These are phyloP conservation scores for Penicillium waksmanii DNA, from an alignment of 495 filamentous ascomycete genomes.

Conservation along the genomic window DNA sequence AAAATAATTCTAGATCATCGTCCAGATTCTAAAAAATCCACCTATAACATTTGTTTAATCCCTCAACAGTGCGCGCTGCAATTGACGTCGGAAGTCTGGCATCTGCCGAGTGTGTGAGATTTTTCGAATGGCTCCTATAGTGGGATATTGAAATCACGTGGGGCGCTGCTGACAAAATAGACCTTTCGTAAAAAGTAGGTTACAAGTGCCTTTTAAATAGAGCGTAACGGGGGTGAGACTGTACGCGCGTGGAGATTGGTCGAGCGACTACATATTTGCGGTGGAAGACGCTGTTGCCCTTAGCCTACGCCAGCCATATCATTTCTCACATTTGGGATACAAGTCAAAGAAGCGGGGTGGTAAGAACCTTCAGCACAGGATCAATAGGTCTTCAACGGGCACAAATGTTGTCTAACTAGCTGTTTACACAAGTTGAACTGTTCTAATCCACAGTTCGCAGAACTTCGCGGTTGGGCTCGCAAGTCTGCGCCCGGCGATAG, in stretches of 20 bases:
- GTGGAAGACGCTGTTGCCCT: neutral
- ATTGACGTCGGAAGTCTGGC: constrained; percentile 2
- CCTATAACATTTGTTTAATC: no score
- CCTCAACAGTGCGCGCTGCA: constrained; percentile 3
- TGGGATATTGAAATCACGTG: neutral
- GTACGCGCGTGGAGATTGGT: neutral
- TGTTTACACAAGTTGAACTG: neutral
- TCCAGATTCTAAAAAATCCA: no score
- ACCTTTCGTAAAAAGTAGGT: neutral
- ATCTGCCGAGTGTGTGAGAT: neutral
- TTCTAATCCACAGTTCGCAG: neutral
- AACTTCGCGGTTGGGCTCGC: neutral
- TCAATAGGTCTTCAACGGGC: neutral
- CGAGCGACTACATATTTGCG: neutral
- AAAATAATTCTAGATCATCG: no score
- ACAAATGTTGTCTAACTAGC: neutral
- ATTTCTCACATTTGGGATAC: neutral
- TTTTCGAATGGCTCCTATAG: neutral
- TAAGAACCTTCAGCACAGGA: neutral
- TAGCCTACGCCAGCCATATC: neutral
- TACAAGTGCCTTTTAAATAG: neutral
- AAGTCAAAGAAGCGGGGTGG: neutral
- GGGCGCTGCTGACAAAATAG: neutral
- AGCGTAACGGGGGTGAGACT: no score
- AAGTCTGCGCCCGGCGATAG: neutral